Evolutionary conservation across 2,329 filamentous ascomycete species (phyloP), one percentile per base, ranked within the genome.

Genomic region (Fusarium buharicum): DNA sequence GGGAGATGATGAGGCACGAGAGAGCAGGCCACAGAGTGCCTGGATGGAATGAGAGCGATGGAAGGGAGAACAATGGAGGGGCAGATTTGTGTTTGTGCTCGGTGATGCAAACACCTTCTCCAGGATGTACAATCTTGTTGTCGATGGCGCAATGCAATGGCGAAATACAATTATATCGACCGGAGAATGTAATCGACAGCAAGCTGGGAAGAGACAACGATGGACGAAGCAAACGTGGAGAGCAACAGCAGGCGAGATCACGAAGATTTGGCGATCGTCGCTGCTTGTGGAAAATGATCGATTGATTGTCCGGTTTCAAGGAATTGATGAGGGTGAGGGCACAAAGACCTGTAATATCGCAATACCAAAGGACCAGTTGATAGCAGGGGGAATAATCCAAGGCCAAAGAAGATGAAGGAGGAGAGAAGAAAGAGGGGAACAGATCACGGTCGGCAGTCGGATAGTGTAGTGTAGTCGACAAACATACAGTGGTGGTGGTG

Each of bases 381-480:
- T 52, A 16, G 27, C 30, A 52, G 34, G 17, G 55, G 51, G 50
- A 46, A 47, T 24, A 34, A 55, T 49, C 39, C 30, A 67, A 40
- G 37, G 45, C 37, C 49, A 55, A 55, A 40, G 50, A 44, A 55
- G 51, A 61, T 51, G 52, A 27, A 52, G 31, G 34, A 58, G 44
- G 31, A 41, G 33, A 48, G 39, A 47, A 41, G 49, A 30, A 59
- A 57, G 63, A 64, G 63, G 62, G 63, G 59, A 50, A 61, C 40
- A 36, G 55, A 58, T 56, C 41, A 64, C 45, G 48, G 45, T 30
- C 50, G 63, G 55, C 55, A 66, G 56, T 61, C 55, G 20, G 6
- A 41, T 48, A 27, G 22, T 24, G 22, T 8, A 24, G 22, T 24
- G 22, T 24, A 24, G 22, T 24, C 3, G 8, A 24, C 2, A 24